phyloP scores from a whole-genome alignment of 2,329 filamentous ascomycete species.

The Talaromyces sp. region DNA sequence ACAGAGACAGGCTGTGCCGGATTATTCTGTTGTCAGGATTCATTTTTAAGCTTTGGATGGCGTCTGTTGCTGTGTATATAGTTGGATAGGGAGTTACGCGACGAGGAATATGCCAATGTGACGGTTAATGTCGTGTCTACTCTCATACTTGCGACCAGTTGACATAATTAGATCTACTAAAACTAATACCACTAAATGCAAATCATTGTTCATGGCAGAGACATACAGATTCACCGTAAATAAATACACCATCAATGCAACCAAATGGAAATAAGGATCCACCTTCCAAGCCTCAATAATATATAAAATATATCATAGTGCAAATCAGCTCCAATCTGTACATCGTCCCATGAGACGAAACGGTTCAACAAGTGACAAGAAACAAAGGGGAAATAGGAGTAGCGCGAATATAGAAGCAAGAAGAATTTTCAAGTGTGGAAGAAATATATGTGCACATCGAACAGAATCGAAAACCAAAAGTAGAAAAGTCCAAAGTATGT shows the following conservation, averaged over 20 bases:
- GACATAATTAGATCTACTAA: neutral
- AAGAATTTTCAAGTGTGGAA: neutral
- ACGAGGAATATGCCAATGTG: neutral
- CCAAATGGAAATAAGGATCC: neutral
- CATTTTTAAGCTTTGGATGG: conserved; percentile 52
- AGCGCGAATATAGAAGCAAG: neutral
- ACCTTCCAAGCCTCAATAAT: neutral
- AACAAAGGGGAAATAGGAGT: neutral
- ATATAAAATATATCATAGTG: neutral
- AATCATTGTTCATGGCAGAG: neutral
- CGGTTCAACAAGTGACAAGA: neutral
- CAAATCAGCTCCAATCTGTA: neutral
- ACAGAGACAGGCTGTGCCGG: conserved; percentile 74
- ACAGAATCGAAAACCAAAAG: neutral
- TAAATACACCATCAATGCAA: conserved; percentile 6
- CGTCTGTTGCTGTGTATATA: conserved; percentile 24
- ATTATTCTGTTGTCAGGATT: conserved; percentile 81
- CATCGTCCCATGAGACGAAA: neutral
- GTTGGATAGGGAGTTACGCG: neutral
- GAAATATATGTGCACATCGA: neutral
- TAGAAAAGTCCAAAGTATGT: neutral
- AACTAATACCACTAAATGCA: neutral
- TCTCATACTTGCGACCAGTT: neutral
- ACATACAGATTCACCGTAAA: conserved; percentile 1
- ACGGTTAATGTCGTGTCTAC: neutral